Conservation (phyloP, 2,329 filamentous ascomycete genomes). For the Penicillium janthinellum region DNA sequence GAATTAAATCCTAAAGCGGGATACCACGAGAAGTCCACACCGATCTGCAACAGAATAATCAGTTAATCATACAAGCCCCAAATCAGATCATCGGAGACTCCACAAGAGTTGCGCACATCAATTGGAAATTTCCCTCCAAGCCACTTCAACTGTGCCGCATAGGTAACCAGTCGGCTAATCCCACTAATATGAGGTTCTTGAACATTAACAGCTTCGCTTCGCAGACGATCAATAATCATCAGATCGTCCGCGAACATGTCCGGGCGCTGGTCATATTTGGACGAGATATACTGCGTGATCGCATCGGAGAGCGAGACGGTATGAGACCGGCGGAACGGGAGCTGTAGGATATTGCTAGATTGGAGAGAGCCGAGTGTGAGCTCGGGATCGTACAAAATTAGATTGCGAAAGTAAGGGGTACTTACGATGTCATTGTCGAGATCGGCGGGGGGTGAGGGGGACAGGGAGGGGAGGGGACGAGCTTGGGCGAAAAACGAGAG, state of each 20-base stretch:
- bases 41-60: constrained; percentile 61
- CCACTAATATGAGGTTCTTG: constrained; percentile 86
- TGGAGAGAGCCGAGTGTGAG: background rate
- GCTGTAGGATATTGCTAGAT: constrained; percentile 59
- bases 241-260: constrained; percentile 94
- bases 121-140: constrained; percentile 94
- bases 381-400: no score
- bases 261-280: constrained; percentile 97
- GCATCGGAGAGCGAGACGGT: constrained; percentile 76
- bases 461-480: background rate
- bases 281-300: constrained; percentile 93
- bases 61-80: constrained; percentile 10
- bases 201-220: constrained; percentile 83
- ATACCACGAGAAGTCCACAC: constrained; percentile 96
- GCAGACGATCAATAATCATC: constrained; percentile 78
- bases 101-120: constrained; percentile 61
- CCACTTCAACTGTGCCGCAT: constrained; percentile 91
- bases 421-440: constrained; percentile 41
- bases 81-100: constrained; percentile 8
- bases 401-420: background rate
- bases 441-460: constrained; percentile 9
- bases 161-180: constrained; percentile 82
- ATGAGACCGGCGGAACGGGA: constrained; percentile 86
- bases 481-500: constrained; percentile 14
- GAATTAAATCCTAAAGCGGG: constrained; percentile 88